These are phyloP conservation scores for Calycina herbarum DNA, from an alignment of 2,329 filamentous ascomycete species.

Conservation along the genomic window DNA sequence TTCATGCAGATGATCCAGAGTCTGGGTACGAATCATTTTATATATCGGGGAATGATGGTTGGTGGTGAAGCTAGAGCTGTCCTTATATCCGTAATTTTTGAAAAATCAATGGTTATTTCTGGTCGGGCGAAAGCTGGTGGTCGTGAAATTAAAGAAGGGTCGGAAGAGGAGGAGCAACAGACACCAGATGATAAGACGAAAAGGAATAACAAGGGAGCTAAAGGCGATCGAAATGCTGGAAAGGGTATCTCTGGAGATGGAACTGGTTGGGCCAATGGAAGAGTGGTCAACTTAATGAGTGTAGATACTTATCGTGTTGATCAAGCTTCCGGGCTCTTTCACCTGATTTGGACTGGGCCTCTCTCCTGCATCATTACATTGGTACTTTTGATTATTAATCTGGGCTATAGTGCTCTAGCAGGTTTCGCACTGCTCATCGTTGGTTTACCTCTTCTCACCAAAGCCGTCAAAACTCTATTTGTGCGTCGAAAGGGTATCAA, in stretches of 20 bases:
- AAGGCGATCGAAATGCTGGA: slow-evolving; percentile 37
- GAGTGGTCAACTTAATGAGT: slow-evolving; percentile 91
- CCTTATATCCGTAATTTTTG: slow-evolving; percentile 83
- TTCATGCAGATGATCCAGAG: slow-evolving; percentile 83
- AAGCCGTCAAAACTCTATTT: slow-evolving; percentile 76
- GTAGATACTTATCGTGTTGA: slow-evolving; percentile 93
- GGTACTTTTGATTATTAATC: slow-evolving; percentile 77
- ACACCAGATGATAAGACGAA: slow-evolving; percentile 42
- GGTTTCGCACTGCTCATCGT: slow-evolving; percentile 82
- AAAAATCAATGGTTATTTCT: slow-evolving; percentile 88
- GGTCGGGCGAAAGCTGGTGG: slow-evolving; percentile 85
- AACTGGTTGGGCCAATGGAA: slow-evolving; percentile 86
- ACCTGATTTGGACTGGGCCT: slow-evolving; percentile 87
- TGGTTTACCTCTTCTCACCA: slow-evolving; percentile 74
- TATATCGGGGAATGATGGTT: slow-evolving; percentile 89
- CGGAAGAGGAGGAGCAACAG: slow-evolving; percentile 45
- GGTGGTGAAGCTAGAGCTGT: slow-evolving; percentile 81
- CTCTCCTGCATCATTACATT: slow-evolving; percentile 77
- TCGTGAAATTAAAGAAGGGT: slow-evolving; percentile 43
- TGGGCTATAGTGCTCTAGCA: slow-evolving; percentile 85
- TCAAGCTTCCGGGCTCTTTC: slow-evolving; percentile 83
- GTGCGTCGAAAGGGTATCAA: slow-evolving; percentile 77
- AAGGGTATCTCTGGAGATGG: slow-evolving; percentile 65
- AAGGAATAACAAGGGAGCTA: slow-evolving; percentile 44
- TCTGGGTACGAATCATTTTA: slow-evolving; percentile 82